Evolutionary conservation across 2,329 filamentous ascomycete genomes (phyloP), one percentile per base, ranked within the genome.

Genomic region (Sphaerulina populicola): DNA sequence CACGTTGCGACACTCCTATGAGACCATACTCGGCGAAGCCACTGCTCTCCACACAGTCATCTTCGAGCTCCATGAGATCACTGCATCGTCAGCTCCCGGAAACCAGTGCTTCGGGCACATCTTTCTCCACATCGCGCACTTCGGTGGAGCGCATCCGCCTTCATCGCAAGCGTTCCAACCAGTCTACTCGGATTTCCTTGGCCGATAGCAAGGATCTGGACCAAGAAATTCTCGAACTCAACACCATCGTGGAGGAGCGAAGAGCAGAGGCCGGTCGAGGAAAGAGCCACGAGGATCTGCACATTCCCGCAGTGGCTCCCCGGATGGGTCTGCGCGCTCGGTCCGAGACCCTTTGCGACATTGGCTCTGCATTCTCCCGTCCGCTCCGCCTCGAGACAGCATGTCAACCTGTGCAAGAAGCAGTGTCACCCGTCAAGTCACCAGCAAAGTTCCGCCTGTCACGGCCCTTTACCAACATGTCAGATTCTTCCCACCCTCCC

Each of bases 221-320:
- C 31, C 67, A 69, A 33, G 73, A 71, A 11, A 71, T 75, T 47
- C 66, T 71, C 3, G 72, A 74, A 58, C 67, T 75, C 49, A 74
- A 75, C 61, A 74, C 70, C 18, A 74, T 75, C 46, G 68, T 75
- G 44, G 71, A 74, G 57, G 71, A 74, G 57, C 68, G 68, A 12
- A 63, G 71, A n/a, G 68, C 67, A n/a, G 69, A 69, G 43, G 64
- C 65, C 7, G 35, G 47, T 7, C 57, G 52, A 57, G 58, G 55
- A 1, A 51, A 61, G 59, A 57, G 45, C 27, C 49, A 53, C 11
- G 52, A 41, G 7, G 64, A 54, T 61, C 64, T 68, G 49, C 72
- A 75, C 54, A 64, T 74, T 0, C 70, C 72, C n/a, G 71, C 72
- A 48, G 68, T 75, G 21, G 73, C 72, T 3, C 73, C 73, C 4